These are phyloP conservation scores for Phytophthora syringae DNA, from an alignment of 352 stramenopile species.

Conservation along the genomic window DNA sequence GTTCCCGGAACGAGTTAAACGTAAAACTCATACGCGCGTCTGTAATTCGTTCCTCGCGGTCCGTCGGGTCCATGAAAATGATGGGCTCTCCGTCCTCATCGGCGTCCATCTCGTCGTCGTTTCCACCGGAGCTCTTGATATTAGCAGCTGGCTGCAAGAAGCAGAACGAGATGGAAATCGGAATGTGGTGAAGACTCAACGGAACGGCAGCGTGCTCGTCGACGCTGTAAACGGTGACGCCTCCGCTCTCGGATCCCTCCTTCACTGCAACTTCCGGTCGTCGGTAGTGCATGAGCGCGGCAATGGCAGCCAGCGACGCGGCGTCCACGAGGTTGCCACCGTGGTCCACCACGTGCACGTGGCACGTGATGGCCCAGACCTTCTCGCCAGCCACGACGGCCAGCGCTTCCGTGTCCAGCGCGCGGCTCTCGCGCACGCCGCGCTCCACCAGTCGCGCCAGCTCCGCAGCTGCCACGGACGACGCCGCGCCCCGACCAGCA, in stretches of 20 bases:
- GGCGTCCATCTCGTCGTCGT: slow-evolving; percentile 28
- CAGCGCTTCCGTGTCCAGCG: slow-evolving; percentile 95
- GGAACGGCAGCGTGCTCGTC: slow-evolving; percentile 92
- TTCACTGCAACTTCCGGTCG: slow-evolving; percentile 88
- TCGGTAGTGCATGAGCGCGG: slow-evolving; percentile 94
- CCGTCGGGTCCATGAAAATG: slow-evolving; percentile 90
- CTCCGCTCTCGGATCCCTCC: slow-evolving; percentile 24
- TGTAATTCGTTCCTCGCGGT: slow-evolving; percentile 90
- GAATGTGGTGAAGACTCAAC: slow-evolving; percentile 95
- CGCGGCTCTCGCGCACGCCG: slow-evolving; percentile 90
- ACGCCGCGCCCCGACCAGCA: slow-evolving; percentile 48
- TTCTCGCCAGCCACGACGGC: slow-evolving; percentile 93
- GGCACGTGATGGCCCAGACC: slow-evolving; percentile 93
- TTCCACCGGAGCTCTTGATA: slow-evolving; percentile 9
- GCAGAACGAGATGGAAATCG: slow-evolving; percentile 95
- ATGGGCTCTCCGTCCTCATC: slow-evolving; percentile 52
- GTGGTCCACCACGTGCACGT: slow-evolving; percentile 93
- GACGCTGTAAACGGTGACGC: slow-evolving; percentile 79
- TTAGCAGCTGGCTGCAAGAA: slow-evolving; percentile 56
- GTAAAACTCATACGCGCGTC: slow-evolving; percentile 90
- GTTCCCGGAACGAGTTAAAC: slow-evolving; percentile 92
- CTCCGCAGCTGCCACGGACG: slow-evolving; percentile 57
- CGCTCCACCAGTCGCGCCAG: slow-evolving; percentile 92
- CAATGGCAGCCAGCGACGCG: slow-evolving; percentile 92
- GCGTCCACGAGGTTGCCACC: slow-evolving; percentile 93